These are phyloP conservation scores for Chrysanthemum lavandulifolium DNA, from an alignment of 129 eudicot species.

Conservation along the genomic window DNA sequence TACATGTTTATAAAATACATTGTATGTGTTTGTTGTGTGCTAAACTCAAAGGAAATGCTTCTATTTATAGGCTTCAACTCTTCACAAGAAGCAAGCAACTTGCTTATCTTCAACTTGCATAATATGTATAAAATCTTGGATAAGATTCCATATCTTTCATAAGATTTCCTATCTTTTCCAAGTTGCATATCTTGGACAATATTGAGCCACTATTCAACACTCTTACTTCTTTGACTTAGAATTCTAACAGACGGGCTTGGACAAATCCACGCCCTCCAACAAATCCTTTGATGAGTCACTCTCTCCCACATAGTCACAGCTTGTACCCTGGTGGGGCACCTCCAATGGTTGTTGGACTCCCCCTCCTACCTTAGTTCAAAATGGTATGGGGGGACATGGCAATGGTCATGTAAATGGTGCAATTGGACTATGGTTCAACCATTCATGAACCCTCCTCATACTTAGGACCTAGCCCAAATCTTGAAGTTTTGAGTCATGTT, in stretches of 20 bases:
- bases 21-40: too few species aligned
- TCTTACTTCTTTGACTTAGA: too few species aligned
- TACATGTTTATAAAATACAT: too few species aligned
- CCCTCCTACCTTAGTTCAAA: constrained; percentile 51
- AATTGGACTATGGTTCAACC: constrained; percentile 87
- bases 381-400: constrained; percentile 65
- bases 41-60: too few species aligned
- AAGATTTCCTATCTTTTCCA: too few species aligned
- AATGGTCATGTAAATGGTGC: constrained; percentile 84
- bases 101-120: too few species aligned
- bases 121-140: too few species aligned
- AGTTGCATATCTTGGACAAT: too few species aligned
- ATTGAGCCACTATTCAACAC: too few species aligned
- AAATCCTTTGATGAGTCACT: constrained; percentile 59
- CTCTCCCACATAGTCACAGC: constrained; percentile 52
- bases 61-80: too few species aligned
- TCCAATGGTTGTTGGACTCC: constrained; percentile 69
- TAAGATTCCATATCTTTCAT: too few species aligned
- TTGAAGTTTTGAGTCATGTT: constrained; percentile 27
- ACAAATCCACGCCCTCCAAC: constrained; percentile 85
- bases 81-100: too few species aligned
- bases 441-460: constrained; percentile 41
- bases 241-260: constrained; percentile 83
- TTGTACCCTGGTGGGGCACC: constrained; percentile 57
- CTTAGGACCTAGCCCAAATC: constrained; percentile 1